phyloP scores from a whole-genome alignment of 1,139 yeast genomes.

The Zygotorulaspora mrakii region DNA sequence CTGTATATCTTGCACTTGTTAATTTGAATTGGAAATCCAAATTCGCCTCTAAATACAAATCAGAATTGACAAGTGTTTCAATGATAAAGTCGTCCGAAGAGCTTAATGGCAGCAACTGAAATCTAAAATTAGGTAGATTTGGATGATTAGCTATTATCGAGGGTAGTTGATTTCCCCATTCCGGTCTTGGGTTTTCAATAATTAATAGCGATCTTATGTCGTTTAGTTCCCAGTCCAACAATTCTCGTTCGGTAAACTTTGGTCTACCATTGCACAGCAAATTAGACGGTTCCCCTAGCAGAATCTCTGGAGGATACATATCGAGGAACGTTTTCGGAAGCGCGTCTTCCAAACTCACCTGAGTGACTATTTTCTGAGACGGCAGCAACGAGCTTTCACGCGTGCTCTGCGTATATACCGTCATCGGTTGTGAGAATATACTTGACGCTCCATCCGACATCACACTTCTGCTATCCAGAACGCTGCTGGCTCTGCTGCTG shows the following conservation, averaged over 20 bases:
- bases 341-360: constrained; percentile 39
- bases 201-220: constrained; percentile 61
- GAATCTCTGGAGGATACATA: constrained; percentile 53
- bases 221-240: constrained; percentile 62
- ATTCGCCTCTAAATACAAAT: constrained; percentile 56
- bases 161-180: constrained; percentile 54
- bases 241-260: constrained; percentile 52
- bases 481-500: constrained; percentile 6
- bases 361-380: constrained; percentile 17
- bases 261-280: constrained; percentile 54
- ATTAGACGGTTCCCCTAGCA: constrained; percentile 38
- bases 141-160: constrained; percentile 33
- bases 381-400: constrained; percentile 13
- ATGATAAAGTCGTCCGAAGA: constrained; percentile 49
- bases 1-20: constrained; percentile 58
- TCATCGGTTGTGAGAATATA: constrained; percentile 30
- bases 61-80: constrained; percentile 48
- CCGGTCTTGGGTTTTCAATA: constrained; percentile 45
- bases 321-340: constrained; percentile 48
- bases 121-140: constrained; percentile 33
- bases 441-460: constrained; percentile 28
- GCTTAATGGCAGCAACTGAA: constrained; percentile 49
- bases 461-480: constrained; percentile 20
- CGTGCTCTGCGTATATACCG: constrained; percentile 20
- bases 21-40: constrained; percentile 49